Base-by-base conservation (phyloP, 2,329 filamentous ascomycete genomes). In the Botrytis cinerea region DNA sequence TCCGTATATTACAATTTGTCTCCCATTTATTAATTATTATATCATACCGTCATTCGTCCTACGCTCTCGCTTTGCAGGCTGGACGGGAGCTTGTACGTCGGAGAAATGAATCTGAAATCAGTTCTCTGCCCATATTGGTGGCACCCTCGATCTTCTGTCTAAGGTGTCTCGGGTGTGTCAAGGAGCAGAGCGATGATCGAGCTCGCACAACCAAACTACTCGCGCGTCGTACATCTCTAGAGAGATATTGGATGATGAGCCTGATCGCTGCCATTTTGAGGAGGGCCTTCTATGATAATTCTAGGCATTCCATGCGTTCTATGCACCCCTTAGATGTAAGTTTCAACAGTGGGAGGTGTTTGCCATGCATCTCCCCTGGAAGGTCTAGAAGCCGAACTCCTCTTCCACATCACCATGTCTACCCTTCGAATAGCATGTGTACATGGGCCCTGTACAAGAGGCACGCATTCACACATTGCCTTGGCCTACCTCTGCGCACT, bases 281-380 rank as follows among this genome's bases (percentile, higher is more conserved):
- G 35, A 32, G 62, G 45, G 43, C 46, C 32, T 46, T 64, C 62
- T 46, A 45, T 43, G 32, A 64, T 28, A 64, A 64, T 12, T 63
- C 40, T 43, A 40, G 40, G n/a, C 25, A 28, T 66, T 66, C 63
- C 28, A 66, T 66, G 63, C 63, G 45, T 46, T 45, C 43, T 38
- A 63, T 63, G 61, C 61, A 63, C 28, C 64, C 46, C 45, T 35
- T 54, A 40, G 63, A 67, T n/a, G 48, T n/a, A 54, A 67, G 51
- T 28, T 14, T 18, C 32, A 38, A 38, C 48, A n/a, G 25, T 64
- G 62, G 35, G 51, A 67, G 64, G 32, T 40, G n/a, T 40, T 40
- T 66, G 35, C 22, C 45, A 66, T 66, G 66, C 66, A 57, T 32
- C 22, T 43, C 7, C 64, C 46, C 48, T 54, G 46, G 38, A 68